phyloP scores from a whole-genome alignment of 345 rosid genomes.

The Kandelia obovata region DNA sequence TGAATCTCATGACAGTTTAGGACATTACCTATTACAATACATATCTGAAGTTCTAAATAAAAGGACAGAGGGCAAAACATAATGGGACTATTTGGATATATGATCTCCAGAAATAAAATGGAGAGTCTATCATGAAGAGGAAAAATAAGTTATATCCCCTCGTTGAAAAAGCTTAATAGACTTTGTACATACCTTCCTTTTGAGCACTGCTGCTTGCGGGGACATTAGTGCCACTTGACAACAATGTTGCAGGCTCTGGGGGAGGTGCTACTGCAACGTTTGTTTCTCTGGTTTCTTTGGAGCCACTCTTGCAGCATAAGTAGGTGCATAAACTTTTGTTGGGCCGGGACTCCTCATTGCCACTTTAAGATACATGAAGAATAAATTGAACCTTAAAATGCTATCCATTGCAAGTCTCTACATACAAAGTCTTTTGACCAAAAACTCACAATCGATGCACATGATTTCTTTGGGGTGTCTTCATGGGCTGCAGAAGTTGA shows the following conservation, averaged over 20 bases:
- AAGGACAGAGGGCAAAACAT: neutral
- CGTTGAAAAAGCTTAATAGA: neutral
- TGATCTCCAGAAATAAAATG: too few relatives aligned
- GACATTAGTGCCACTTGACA: conserved; percentile 11
- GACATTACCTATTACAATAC: too few relatives aligned
- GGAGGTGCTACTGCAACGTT: conserved; percentile 4
- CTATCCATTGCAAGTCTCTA: neutral
- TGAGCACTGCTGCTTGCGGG: conserved; percentile 9
- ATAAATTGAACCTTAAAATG: neutral
- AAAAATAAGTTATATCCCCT: too few relatives aligned
- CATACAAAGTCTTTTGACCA: neutral
- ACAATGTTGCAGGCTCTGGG: conserved; percentile 12
- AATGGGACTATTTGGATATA: neutral
- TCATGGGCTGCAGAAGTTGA: conserved; percentile 10
- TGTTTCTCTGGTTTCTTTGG: conserved; percentile 10
- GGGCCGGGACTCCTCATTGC: conserved; percentile 13
- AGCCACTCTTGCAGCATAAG: conserved; percentile 3
- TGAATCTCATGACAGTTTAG: too few relatives aligned
- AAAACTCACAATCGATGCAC: conserved; percentile 31
- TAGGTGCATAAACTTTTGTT: conserved; percentile 9
- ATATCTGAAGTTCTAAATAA: neutral
- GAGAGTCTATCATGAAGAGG: too few relatives aligned
- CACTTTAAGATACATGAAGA: conserved; percentile 16
- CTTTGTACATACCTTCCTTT: conserved; percentile 16
- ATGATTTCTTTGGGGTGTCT: conserved; percentile 25